Conservation (phyloP, 495 filamentous ascomycete species). For the Ascobolus immersus region DNA sequence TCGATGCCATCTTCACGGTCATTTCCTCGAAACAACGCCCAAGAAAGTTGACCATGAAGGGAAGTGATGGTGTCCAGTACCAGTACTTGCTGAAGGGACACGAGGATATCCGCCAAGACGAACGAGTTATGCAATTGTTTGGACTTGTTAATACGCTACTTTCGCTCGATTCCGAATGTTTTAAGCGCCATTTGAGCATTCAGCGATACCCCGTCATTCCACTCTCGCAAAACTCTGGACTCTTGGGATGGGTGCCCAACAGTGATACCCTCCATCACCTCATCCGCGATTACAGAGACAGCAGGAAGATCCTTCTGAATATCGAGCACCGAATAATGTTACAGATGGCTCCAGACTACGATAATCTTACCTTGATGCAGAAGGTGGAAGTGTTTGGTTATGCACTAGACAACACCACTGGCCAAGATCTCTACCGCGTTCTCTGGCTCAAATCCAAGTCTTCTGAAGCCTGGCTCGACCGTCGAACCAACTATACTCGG, state of each 20-base stretch:
- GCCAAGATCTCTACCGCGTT: constrained; percentile 91
- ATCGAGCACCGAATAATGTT: constrained; percentile 99
- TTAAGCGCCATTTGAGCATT: constrained; percentile 88
- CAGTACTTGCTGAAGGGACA: constrained; percentile 83
- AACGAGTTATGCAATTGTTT: constrained; percentile 97
- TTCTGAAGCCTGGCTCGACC: constrained; percentile 89
- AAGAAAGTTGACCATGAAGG: constrained; percentile 62
- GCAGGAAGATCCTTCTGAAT: constrained; percentile 85
- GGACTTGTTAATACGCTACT: constrained; percentile 87
- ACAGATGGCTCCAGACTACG: constrained; percentile 97
- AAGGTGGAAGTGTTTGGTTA: constrained; percentile 99
- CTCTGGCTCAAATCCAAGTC: constrained; percentile 96
- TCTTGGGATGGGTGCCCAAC: constrained; percentile 93
- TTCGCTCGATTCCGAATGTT: constrained; percentile 73
- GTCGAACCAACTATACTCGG: constrained; percentile 90
- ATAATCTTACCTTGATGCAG: constrained; percentile 95
- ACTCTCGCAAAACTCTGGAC: constrained; percentile 79
- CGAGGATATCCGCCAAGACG: constrained; percentile 94
- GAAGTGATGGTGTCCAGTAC: constrained; percentile 66
- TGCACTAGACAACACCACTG: constrained; percentile 93
- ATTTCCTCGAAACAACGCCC: constrained; percentile 94
- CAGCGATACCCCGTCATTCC: constrained; percentile 87
- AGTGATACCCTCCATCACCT: constrained; percentile 89
- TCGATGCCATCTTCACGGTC: constrained; percentile 69
- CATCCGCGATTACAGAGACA: constrained; percentile 91